A percentile compares a stretch with the other conserved stretches of the same genome.
These are phyloP conservation scores for Aurantiochytrium sp. DNA, from an alignment of 108 stramenopile species.

Conservation along the genomic window DNA sequence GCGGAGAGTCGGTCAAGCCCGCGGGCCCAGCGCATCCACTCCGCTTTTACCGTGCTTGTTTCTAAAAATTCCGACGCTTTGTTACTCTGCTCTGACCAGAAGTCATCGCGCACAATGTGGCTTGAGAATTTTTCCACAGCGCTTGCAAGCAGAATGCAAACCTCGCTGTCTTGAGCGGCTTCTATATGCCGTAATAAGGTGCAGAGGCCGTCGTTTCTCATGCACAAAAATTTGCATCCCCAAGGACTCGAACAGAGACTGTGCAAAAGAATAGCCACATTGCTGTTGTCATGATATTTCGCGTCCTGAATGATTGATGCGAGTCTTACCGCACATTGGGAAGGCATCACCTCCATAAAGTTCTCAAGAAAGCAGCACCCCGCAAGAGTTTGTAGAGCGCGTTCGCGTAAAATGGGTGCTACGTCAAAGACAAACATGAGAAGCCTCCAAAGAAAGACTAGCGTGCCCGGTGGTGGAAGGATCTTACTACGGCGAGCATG, in stretches of 20 bases:
- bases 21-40: not conserved
- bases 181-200: too few species aligned
- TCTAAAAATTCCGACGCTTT: not conserved
- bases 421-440: not conserved
- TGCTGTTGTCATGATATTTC: too few species aligned
- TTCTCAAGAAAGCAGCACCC: not conserved
- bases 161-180: too few species aligned
- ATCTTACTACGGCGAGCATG: not conserved
- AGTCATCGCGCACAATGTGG: not conserved
- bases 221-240: too few species aligned
- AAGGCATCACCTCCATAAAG: too few species aligned
- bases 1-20: not conserved
- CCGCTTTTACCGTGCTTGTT: not conserved
- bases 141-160: too few species aligned
- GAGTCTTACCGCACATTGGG: too few species aligned
- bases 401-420: not conserved
- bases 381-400: not conserved
- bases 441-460: not conserved
- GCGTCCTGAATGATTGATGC: too few species aligned
- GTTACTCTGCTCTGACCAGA: not conserved
- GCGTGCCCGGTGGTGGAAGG: not conserved
- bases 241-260: too few species aligned
- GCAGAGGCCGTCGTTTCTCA: too few species aligned
- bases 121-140: too few species aligned
- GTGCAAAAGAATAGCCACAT: too few species aligned